Conservation (phyloP, 345 rosid genomes). For the Atalantia buxifolia region DNA sequence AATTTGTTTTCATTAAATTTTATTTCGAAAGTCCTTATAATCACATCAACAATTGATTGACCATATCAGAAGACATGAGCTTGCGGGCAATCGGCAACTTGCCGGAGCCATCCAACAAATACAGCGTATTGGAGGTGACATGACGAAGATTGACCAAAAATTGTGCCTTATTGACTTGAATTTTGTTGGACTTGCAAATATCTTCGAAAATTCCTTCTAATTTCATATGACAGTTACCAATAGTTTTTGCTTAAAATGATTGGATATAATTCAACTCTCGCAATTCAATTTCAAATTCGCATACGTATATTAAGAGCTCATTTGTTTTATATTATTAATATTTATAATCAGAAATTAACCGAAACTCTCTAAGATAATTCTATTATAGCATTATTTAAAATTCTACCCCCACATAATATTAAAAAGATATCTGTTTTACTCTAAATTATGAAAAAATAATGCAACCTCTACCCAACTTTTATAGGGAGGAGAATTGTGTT, state of each 20-base stretch:
- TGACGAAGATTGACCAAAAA: neutral
- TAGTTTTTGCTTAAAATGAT: neutral
- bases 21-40: no score
- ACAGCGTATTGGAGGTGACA: neutral
- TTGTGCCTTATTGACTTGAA: neutral
- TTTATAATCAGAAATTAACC: rapidly evolving
- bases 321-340: no score
- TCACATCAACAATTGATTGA: neutral
- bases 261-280: neutral
- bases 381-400: no score
- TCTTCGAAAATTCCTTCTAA: neutral
- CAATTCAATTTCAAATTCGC: neutral
- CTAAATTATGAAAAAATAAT: rapidly evolving
- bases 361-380: rapidly evolving
- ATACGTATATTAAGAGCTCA: rapidly evolving
- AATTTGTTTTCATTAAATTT: neutral
- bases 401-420: no score
- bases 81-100: neutral
- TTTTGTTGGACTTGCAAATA: neutral
- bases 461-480: no score
- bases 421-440: rapidly evolving
- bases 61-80: neutral
- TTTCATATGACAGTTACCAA: neutral
- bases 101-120: neutral
- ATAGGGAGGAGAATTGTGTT: no score